Percentiles rank a stretch among this genome's conserved stretches.
Conservation (phyloP, 116 monocot species). For the Zostera marina region DNA sequence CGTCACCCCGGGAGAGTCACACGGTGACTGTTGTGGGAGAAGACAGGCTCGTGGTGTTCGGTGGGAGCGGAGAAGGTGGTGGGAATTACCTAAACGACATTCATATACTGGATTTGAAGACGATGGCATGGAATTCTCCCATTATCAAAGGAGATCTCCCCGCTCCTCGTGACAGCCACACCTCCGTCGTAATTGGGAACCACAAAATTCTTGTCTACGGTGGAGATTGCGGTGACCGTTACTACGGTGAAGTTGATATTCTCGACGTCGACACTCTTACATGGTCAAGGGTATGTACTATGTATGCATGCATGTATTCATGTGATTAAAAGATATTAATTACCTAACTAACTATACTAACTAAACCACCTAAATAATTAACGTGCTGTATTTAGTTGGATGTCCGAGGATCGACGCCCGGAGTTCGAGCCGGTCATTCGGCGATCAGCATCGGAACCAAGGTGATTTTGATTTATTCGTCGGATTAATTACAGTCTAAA, state of each 20-base stretch:
- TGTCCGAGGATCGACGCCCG: constrained; percentile 66
- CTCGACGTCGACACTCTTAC: constrained; percentile 62
- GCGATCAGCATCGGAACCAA: constrained; percentile 56
- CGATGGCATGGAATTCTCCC: constrained; percentile 55
- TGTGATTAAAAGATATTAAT: no score
- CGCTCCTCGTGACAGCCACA: constrained; percentile 76
- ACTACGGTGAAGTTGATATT: constrained; percentile 81
- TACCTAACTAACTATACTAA: background rate
- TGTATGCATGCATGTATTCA: no score
- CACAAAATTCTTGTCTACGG: constrained; percentile 50
- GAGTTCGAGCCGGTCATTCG: constrained; percentile 84
- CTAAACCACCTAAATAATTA: background rate
- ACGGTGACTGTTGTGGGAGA: constrained; percentile 43
- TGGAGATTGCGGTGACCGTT: constrained; percentile 89
- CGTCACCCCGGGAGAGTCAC: constrained; percentile 76
- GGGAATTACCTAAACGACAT: constrained; percentile 84
- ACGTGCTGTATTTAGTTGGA: constrained; percentile 34
- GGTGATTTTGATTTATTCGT: constrained; percentile 16
- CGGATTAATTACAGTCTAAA: background rate
- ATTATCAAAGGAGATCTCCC: constrained; percentile 53
- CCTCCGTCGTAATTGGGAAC: constrained; percentile 48
- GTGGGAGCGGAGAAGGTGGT: constrained; percentile 86
- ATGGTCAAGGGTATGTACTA: constrained; percentile 77
- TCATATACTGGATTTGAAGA: constrained; percentile 63
- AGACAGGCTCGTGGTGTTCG: constrained; percentile 57